phyloP scores from a whole-genome alignment of 1,139 yeast species.

The Arxiozyma bovina region DNA sequence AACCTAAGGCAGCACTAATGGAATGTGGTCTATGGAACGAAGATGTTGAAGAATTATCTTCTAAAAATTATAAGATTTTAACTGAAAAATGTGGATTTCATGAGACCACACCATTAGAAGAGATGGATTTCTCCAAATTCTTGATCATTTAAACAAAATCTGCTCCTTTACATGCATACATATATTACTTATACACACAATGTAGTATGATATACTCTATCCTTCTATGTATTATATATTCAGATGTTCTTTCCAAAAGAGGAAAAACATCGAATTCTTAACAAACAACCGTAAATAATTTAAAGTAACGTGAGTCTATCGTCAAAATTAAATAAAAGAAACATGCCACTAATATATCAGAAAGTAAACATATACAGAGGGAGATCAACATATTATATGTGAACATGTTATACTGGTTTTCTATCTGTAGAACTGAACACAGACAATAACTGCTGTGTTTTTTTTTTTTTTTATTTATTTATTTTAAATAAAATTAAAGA shows the following conservation, averaged over 20 bases:
- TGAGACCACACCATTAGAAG: conserved; percentile 22
- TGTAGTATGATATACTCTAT: too few relatives aligned
- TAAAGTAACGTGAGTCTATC: too few relatives aligned
- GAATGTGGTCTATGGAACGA: conserved; percentile 50
- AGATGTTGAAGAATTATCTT: conserved; percentile 39
- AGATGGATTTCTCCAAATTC: conserved; percentile 4
- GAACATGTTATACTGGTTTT: too few relatives aligned
- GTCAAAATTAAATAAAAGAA: too few relatives aligned
- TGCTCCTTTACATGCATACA: conserved; percentile 7
- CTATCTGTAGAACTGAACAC: too few relatives aligned
- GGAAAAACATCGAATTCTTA: neutral
- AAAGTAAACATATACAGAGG: too few relatives aligned
- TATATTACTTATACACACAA: neutral
- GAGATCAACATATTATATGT: too few relatives aligned
- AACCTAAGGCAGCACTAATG: conserved; percentile 51
- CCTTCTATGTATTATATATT: too few relatives aligned
- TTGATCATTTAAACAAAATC: conserved; percentile 1
- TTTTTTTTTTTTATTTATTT: too few relatives aligned
- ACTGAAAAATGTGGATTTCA: conserved; percentile 26
- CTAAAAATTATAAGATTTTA: conserved; percentile 31
- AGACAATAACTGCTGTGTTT: too few relatives aligned
- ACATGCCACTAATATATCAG: too few relatives aligned
- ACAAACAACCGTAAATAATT: neutral
- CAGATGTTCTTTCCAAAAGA: too few relatives aligned
- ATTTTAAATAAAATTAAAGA: neutral